phyloP scores from a whole-genome alignment of 768 basidiomycete genomes.

The Dentipellis fragilis region DNA sequence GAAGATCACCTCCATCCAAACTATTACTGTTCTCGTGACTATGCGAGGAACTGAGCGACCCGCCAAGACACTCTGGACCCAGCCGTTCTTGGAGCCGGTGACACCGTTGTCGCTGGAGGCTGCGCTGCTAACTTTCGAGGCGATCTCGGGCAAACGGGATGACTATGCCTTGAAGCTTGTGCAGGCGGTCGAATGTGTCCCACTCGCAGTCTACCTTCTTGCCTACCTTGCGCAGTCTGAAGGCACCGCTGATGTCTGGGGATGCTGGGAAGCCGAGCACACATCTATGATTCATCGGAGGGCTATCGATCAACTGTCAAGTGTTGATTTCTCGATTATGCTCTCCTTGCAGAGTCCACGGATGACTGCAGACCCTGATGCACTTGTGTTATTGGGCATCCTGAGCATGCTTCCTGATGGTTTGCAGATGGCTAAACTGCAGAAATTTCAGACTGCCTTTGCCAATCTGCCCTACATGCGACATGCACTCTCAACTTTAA shows the following conservation, averaged over 20 bases:
- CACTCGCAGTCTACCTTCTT: slow-evolving; percentile 1
- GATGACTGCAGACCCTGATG: neutral
- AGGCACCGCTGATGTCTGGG: neutral
- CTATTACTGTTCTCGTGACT: neutral
- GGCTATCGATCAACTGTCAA: neutral
- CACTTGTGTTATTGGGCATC: neutral
- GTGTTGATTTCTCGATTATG: neutral
- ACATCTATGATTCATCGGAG: neutral
- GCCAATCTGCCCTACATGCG: neutral
- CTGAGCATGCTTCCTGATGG: neutral
- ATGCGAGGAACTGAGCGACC: neutral
- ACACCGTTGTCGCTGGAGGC: neutral
- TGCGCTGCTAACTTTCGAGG: neutral
- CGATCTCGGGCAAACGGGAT: neutral
- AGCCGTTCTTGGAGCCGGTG: neutral
- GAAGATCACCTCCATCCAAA: neutral
- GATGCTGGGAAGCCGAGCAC: neutral
- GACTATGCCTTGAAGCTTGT: neutral
- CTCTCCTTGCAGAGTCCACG: neutral
- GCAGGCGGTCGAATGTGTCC: neutral
- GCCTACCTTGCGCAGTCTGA: slow-evolving; percentile 1
- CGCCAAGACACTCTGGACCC: neutral
- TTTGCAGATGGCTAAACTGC: neutral
- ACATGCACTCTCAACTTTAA: neutral
- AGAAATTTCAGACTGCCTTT: neutral